phyloP scores from a whole-genome alignment of 306 rosid species.

The Corylus americana region DNA sequence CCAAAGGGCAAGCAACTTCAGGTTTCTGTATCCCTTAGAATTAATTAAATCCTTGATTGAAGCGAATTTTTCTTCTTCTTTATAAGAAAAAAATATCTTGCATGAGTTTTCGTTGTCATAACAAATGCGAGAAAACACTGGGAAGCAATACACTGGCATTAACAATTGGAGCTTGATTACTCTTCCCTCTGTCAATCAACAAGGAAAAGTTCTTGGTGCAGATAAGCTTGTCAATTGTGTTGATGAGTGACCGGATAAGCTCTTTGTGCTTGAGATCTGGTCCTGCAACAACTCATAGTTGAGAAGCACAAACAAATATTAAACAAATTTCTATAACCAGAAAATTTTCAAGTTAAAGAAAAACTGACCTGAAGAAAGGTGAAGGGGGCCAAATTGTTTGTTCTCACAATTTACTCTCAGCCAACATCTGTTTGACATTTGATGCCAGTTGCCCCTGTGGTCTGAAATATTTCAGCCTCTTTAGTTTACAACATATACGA shows the following conservation, averaged over 20 bases:
- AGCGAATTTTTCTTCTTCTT: no score
- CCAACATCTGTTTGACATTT: conserved; percentile 1
- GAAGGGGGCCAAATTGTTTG: conserved; percentile 14
- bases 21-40: no score
- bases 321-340: no score
- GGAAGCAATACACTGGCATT: neutral
- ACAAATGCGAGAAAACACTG: neutral
- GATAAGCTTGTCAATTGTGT: neutral
- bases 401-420: conserved; percentile 6
- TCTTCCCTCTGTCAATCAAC: neutral
- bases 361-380: conserved; percentile 6
- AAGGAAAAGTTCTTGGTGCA: neutral
- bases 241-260: neutral
- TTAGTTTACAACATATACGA: neutral
- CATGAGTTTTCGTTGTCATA: neutral
- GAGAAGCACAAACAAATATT: neutral
- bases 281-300: neutral
- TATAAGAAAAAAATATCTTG: neutral
- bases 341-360: neutral
- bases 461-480: neutral
- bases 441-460: neutral
- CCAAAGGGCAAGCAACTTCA: neutral
- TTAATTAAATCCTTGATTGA: no score
- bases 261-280: neutral
- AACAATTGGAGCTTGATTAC: neutral